Base-by-base conservation (phyloP, 495 filamentous ascomycete genomes). In the Cladorrhinum samala region DNA sequence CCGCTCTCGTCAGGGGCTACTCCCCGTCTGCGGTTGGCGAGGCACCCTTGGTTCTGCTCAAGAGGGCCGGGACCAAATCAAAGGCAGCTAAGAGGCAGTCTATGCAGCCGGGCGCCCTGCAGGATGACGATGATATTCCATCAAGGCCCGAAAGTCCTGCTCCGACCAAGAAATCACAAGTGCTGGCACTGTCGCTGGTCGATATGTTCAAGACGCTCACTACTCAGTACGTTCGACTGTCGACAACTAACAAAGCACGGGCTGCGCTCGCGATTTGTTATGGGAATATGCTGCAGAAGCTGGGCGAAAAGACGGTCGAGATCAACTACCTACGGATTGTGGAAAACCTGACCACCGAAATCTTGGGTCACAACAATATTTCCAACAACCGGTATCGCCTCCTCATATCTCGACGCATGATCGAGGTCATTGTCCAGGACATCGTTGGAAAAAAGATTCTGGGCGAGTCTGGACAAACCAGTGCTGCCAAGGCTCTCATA, bases 241-340 rank as follows among this genome's bases (percentile, higher is more conserved):
- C 89, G 7, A 95, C 89, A 0, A 85, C 85, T 1, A 93, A 91
- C 60, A 86, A 78, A 56, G 77, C 84, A 5, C 79, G 94, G 58
- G 87, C 91, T 20, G 90, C 87, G 2, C 85, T 99, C 53, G 88
- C 86, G 23, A 74, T 91, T 16, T 96, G 89, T 69, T 96, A 96
- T 65, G 84, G 87, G 45, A 86, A 85, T 55, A 76, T 93, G 40
- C 69, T 96, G 11, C 83, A 79, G 36, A 80, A 82, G 2, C 62
- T 99, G 17, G 87, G 86, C 5, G 82, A 89, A 59, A 83, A 82
- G 50, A 77, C 84, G 37, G 79, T 97, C 2, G 88, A 96, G 68
- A 77, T 78, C 41, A 84, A 85, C 44, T 97, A 96, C 66, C 72
- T 79, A 13, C 81, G 79, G 49, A 94, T 97, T 59, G 78, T 87